These are phyloP conservation scores for Dissophora globulifera DNA, from an alignment of 192 early-diverging fungal genomes.

Conservation along the genomic window DNA sequence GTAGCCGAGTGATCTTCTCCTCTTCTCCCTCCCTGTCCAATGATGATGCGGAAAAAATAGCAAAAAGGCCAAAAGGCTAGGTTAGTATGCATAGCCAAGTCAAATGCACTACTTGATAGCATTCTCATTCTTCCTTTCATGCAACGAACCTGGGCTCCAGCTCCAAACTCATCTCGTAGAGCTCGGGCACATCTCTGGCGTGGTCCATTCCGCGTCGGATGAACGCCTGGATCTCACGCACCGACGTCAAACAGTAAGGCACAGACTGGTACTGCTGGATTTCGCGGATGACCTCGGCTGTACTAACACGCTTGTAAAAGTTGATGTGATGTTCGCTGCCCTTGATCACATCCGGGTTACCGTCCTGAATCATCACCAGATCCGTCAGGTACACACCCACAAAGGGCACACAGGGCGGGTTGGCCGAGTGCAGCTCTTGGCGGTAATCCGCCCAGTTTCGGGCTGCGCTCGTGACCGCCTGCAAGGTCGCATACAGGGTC, in stretches of 20 bases:
- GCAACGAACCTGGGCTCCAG: conserved; percentile 80
- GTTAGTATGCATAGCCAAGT: too few relatives aligned
- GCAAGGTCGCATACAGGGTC: conserved; percentile 68
- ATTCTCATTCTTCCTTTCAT: neutral
- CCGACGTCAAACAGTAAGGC: conserved; percentile 80
- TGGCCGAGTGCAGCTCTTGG: conserved; percentile 81
- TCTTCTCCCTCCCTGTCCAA: conserved; percentile 75
- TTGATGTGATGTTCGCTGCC: conserved; percentile 81
- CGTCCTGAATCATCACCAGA: conserved; percentile 94
- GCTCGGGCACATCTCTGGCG: conserved; percentile 72
- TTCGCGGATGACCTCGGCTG: conserved; percentile 91
- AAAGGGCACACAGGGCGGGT: conserved; percentile 91
- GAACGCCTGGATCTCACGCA: conserved; percentile 89
- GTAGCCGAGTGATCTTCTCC: conserved; percentile 78
- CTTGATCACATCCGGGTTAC: conserved; percentile 82
- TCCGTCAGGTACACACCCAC: conserved; percentile 86
- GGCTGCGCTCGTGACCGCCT: conserved; percentile 79
- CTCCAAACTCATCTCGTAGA: conserved; percentile 81
- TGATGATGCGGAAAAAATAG: neutral
- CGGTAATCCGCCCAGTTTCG: conserved; percentile 89
- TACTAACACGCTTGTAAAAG: conserved; percentile 90
- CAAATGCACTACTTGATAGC: neutral
- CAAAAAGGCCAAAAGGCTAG: neutral
- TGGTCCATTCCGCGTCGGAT: conserved; percentile 74
- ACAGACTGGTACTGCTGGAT: conserved; percentile 92